Base-by-base conservation (phyloP, 225 moss, liverwort and hornwort species). In the Pleurozium schreberi region DNA sequence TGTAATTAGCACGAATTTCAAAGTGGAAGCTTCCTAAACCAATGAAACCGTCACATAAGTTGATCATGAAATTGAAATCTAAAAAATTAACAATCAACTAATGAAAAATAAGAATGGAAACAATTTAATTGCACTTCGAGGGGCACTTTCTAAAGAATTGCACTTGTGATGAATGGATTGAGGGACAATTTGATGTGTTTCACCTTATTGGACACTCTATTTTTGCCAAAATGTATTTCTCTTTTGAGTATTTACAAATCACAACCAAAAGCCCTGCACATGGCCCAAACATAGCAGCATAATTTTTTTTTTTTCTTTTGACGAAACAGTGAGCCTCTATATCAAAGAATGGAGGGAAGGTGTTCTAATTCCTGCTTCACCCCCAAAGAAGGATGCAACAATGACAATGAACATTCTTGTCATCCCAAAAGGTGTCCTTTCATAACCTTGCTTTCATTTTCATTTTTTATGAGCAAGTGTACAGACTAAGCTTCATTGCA, bases 1-100 rank as follows among this genome's bases (percentile, higher is more conserved):
- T 50, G 3, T 5, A 52, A 22, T 52, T 34, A 75, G 1, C 34
- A 21, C 13, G 3, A 34, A 34, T 50, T 50, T 50, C 21, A 8
- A 50, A 75, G 21, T 22, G 2, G 21, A 75, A 75, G 33, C 21
- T 50, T 50, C 12, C 1, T 33, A 50, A 34, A 13, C 33, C 8
- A 75, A 1, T 34, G 0, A 20, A 50, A 34, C 2, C 1, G 3
- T 50, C 3, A 34, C 3, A 50, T 13, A 8, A 0, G 8, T 13
- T 50, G 13, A 3, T 75, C 5, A 33, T 50, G 13, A 34, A 49
- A 75, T 34, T 1, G 0, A 75, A 75, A 50, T 34, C 1, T 50
- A 33, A 3, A 31, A 34, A 33, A 50, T 33, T 12, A 34, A 7
- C 0, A 34, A 0, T 75, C 16, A 50, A 34, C 21, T 7, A 33